Conservation (phyloP, 495 filamentous ascomycete species). For the Penicillium desertorum region DNA sequence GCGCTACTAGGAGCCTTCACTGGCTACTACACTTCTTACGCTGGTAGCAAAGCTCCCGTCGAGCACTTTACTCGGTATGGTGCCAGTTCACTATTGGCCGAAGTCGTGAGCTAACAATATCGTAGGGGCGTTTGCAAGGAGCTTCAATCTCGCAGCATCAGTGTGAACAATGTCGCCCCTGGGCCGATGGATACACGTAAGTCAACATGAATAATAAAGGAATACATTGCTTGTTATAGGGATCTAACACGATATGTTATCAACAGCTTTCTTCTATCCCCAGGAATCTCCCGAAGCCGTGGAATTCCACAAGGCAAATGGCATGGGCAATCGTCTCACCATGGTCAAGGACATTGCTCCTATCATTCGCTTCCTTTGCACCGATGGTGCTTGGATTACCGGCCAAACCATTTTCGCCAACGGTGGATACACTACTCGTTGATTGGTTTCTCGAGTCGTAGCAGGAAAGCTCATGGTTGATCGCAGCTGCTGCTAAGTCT, state of each 20-base stretch:
- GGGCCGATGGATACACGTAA: slow-evolving; percentile 44
- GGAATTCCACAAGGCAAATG: slow-evolving; percentile 38
- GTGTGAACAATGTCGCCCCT: slow-evolving; percentile 37
- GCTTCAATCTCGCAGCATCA: slow-evolving; percentile 32
- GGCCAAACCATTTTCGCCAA: slow-evolving; percentile 45
- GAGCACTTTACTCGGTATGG: slow-evolving; percentile 40
- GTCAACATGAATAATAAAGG: too few species aligned
- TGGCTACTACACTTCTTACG: slow-evolving; percentile 40
- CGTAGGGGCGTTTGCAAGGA: slow-evolving; percentile 34
- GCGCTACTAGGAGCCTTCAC: slow-evolving; percentile 39
- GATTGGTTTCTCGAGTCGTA: neutral
- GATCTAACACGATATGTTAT: too few species aligned
- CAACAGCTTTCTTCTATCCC: slow-evolving; percentile 20
- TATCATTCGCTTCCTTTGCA: slow-evolving; percentile 39
- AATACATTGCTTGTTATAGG: too few species aligned
- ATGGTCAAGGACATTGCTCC: slow-evolving; percentile 38
- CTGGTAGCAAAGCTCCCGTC: slow-evolving; percentile 39
- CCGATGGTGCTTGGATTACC: slow-evolving; percentile 41
- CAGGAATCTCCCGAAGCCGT: slow-evolving; percentile 39
- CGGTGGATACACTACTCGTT: slow-evolving; percentile 43
- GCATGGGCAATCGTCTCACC: slow-evolving; percentile 37
- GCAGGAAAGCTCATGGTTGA: too few species aligned
- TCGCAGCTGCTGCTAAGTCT: too few species aligned
- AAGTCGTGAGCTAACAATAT: too few species aligned
- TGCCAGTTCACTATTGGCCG: too few species aligned